These are phyloP conservation scores for Backusella liffmaniae DNA, from an alignment of 192 early-diverging fungal genomes.

Conservation along the genomic window DNA sequence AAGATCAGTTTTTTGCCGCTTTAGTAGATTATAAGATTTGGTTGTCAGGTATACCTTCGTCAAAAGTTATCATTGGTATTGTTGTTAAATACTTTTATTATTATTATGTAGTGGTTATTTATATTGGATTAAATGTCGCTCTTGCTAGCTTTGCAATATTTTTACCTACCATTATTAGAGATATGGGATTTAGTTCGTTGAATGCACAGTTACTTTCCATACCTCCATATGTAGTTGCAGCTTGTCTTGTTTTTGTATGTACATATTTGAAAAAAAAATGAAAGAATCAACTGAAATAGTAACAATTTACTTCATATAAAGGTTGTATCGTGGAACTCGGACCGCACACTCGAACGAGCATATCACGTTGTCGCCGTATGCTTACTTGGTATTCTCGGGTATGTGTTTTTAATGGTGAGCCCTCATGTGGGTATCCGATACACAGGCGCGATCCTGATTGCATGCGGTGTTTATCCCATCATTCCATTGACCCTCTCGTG, in stretches of 20 bases:
- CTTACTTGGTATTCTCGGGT: conserved; percentile 36
- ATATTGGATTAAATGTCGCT: conserved; percentile 47
- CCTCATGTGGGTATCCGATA: conserved; percentile 26
- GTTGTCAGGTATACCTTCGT: conserved; percentile 25
- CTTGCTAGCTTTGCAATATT: conserved; percentile 52
- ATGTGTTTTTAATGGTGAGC: conserved; percentile 43
- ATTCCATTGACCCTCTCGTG: conserved; percentile 46
- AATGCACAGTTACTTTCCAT: conserved; percentile 21
- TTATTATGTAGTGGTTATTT: conserved; percentile 24
- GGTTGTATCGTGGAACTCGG: conserved; percentile 45
- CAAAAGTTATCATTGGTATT: too few species aligned
- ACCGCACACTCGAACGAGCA: conserved; percentile 48
- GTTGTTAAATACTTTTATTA: not conserved
- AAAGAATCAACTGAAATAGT: not conserved
- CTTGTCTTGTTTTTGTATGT: conserved; percentile 39
- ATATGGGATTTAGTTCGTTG: conserved; percentile 33
- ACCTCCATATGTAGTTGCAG: conserved; percentile 15
- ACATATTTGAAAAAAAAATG: not conserved
- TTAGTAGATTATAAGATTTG: conserved; percentile 35
- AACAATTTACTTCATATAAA: not conserved
- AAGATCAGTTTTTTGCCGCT: conserved; percentile 35
- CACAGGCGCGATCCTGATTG: conserved; percentile 26
- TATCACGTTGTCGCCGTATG: conserved; percentile 36
- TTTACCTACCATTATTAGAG: conserved; percentile 45
- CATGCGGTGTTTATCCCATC: conserved; percentile 43